These are phyloP conservation scores for Aspergillus steynii DNA, from an alignment of 495 filamentous ascomycete genomes.

Conservation along the genomic window DNA sequence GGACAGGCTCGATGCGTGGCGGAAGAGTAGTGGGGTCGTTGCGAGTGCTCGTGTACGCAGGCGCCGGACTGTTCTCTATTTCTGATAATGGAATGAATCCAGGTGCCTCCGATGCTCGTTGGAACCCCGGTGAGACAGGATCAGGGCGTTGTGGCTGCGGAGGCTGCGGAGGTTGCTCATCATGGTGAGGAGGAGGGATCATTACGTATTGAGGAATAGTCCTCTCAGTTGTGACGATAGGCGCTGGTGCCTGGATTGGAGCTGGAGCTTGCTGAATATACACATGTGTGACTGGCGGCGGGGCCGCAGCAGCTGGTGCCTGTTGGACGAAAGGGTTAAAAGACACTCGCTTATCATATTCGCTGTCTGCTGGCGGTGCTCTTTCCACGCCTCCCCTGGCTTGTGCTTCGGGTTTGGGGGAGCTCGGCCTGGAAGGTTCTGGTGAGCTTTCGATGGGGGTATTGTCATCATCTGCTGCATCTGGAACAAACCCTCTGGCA, in stretches of 20 bases:
- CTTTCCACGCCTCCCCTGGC: not conserved
- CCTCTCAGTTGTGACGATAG: slow-evolving; percentile 24
- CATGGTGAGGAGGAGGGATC: slow-evolving; percentile 26
- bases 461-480: not conserved
- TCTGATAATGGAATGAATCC: slow-evolving; percentile 50
- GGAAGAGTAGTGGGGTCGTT: slow-evolving; percentile 24
- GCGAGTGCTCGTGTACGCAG: slow-evolving; percentile 29
- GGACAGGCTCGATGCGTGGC: slow-evolving; percentile 24
- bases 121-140: slow-evolving; percentile 43
- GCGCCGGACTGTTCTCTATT: slow-evolving; percentile 38
- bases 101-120: slow-evolving; percentile 39
- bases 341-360: slow-evolving; percentile 2
- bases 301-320: not conserved
- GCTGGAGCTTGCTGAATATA: slow-evolving; percentile 12
- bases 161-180: slow-evolving; percentile 10
- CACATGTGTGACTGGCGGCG: slow-evolving; percentile 12
- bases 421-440: not conserved
- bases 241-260: slow-evolving; percentile 13
- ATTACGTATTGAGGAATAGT: slow-evolving; percentile 30
- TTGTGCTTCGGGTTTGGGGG: not conserved
- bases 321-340: slow-evolving; percentile 15
- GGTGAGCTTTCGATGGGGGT: not conserved
- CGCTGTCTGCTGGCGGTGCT: not conserved
- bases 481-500: not conserved
- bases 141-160: slow-evolving; percentile 21